phyloP scores from a whole-genome alignment of 2,329 filamentous ascomycete species.

The Akanthomyces dipterigenus region DNA sequence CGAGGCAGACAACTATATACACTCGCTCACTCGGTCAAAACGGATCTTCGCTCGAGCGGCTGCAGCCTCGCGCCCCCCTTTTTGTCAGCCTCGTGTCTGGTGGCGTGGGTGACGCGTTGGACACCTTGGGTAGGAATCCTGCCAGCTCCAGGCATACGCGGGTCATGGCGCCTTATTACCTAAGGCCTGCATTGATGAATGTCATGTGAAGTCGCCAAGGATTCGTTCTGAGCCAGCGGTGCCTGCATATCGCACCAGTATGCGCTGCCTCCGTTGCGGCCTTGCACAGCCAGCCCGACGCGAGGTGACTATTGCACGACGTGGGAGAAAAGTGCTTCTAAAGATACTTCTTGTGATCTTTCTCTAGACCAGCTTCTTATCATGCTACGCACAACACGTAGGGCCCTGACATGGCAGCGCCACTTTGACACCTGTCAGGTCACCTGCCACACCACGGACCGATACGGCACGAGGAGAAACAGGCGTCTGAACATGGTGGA shows the following conservation, averaged over 20 bases:
- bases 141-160: slow-evolving; percentile 3
- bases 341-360: not conserved
- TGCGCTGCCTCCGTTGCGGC: not conserved
- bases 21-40: not conserved
- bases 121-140: not conserved
- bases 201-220: not conserved
- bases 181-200: not conserved
- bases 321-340: not conserved
- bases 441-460: not conserved
- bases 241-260: not conserved
- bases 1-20: not conserved
- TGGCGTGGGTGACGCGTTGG: slow-evolving; percentile 1
- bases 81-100: not conserved
- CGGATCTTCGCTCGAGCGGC: not conserved
- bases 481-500: not conserved
- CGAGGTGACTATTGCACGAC: not conserved
- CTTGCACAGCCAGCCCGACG: not conserved
- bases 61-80: not conserved
- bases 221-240: not conserved
- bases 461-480: not conserved
- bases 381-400: not conserved
- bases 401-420: not conserved
- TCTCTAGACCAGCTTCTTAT: not conserved
- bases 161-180: not conserved
- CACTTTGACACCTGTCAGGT: not conserved